phyloP scores from a whole-genome alignment of 192 early-diverging fungal species.

The Rhizophagus clarus region DNA sequence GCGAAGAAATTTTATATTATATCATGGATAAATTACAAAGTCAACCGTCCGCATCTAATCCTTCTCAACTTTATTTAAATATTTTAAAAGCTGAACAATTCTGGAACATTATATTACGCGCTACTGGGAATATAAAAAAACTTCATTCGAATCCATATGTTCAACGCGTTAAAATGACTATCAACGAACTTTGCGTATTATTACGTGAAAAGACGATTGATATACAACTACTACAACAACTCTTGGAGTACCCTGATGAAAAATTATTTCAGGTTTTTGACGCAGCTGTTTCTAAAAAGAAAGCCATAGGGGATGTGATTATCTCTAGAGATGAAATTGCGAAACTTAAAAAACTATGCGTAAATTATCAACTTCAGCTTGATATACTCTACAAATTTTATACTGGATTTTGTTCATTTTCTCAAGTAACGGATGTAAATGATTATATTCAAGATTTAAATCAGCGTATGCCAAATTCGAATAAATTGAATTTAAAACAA shows the following conservation, averaged over 20 bases:
- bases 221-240: background rate
- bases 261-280: background rate
- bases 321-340: background rate
- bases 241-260: background rate
- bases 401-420: background rate
- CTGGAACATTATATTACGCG: background rate
- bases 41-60: background rate
- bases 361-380: background rate
- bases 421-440: background rate
- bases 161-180: background rate
- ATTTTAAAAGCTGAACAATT: background rate
- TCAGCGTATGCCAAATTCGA: background rate
- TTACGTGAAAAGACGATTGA: background rate
- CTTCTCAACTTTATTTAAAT: background rate
- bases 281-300: background rate
- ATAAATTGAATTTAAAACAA: background rate
- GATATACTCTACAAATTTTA: background rate
- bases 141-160: background rate
- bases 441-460: background rate
- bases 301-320: background rate
- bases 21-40: background rate
- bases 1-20: conserved; percentile 7
- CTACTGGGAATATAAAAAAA: background rate
- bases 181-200: background rate
- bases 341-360: background rate